Evolutionary conservation across 2,329 filamentous ascomycete species (phyloP), one percentile per base, ranked within the genome.

Genomic region (Elsinoe ampelina): DNA sequence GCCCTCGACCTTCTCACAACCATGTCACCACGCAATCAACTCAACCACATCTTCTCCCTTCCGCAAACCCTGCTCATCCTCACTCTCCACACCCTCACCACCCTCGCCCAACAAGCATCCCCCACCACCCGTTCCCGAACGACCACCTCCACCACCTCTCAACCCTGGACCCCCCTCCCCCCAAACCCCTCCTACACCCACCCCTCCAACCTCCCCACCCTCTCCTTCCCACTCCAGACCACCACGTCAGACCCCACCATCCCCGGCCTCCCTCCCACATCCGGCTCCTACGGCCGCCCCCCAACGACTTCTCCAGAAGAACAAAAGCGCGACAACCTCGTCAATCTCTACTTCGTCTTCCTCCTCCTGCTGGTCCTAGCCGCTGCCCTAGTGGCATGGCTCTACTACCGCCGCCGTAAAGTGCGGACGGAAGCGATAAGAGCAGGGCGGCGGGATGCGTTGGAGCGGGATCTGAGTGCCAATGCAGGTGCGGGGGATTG

Each of bases 331-430:
- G 32, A 64, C 42, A 61, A 63, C 30, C 64, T 77, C 3, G 71
- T 74, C 55, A 71, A 74, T 59, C 75, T 77, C 62, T 80, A 79
- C 61, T 79, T 82, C 67, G 73, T 79, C 62, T 82, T 81, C 70
- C 73, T 84, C 48, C 73, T 79, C 22, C 71, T 83, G 20, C 71
- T 77, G 11, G 63, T 80, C 50, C 68, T 74, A 57, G 65, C 79
- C 58, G 71, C 76, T 45, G 66, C 75, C 3, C 57, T 78, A 3
- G 65, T 71, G 12, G 61, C 72, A 13, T 73, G 76, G 60, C 65
- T 78, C 43, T 68, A 79, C 52, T 69, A 77, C 54, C 70, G 72
- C 12, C 73, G 75, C 10, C 70, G 71, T 63, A 70, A 60, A 63
- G 69, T 61, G 35, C 67, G 52, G 39, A 2, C 26, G 22, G 19